Base-by-base conservation (phyloP, 441 rosid species). In the Euphorbia schlechtendalii region DNA sequence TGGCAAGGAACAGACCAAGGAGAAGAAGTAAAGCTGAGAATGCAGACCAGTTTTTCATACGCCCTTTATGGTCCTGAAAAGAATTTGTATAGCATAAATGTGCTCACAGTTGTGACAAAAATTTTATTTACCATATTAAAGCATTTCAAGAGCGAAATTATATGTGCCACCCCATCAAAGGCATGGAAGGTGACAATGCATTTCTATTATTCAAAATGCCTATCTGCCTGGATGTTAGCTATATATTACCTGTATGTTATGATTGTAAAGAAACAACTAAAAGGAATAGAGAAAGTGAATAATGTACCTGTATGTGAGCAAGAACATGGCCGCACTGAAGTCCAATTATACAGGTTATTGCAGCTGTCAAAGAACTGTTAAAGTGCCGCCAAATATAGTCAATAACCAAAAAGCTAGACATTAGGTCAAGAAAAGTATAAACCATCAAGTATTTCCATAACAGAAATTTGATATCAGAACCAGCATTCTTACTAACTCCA, bases 251-350 rank as follows among this genome's bases (percentile, higher is more conserved):
- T 40, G 11, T 32, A 40, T 40, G 11, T 40, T 40, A 7, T 32
- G 36, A n/a, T n/a, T n/a, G n/a, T n/a, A n/a, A n/a, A n/a, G n/a
- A n/a, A n/a, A n/a, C n/a, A n/a, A n/a, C n/a, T n/a, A n/a, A n/a
- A n/a, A n/a, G n/a, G n/a, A n/a, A n/a, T n/a, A n/a, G n/a, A n/a
- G n/a, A n/a, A n/a, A n/a, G n/a, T 58, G 24, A 13, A 30, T 5
- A 63, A 18, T n/a, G 11, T 18, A 34, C 78, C 75, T 75, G 75
- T 32, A 61, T 10, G 28, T 60, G 73, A 64, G 68, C 68, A 64
- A 75, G 75, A 61, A 71, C 43, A 40, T 75, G 78, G 13, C 78
- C 78, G 13, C 53, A 75, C 17, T 75, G 78, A 61, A 75, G 78
- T 41, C 78, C 78, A 61, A 75, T 56, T 49, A 75, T 63, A 75